A percentile compares a stretch with the other conserved stretches of the same genome.
These are phyloP conservation scores for Sanguinoderma infundibulare DNA, from an alignment of 1,284 basidiomycete genomes.

Conservation along the genomic window DNA sequence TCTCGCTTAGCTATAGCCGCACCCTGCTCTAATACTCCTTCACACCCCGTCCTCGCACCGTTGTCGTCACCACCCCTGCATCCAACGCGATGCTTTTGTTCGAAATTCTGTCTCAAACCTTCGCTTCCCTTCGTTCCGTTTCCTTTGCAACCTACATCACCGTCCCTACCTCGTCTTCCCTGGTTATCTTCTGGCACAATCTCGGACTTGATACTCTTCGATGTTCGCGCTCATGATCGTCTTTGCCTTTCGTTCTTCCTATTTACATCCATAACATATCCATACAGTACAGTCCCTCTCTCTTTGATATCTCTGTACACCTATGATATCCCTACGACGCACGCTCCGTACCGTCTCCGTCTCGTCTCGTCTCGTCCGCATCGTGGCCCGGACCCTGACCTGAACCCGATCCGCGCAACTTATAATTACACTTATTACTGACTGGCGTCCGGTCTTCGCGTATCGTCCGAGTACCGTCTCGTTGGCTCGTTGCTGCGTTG, in stretches of 20 bases:
- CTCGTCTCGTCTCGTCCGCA: constrained; percentile 12
- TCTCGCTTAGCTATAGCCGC: constrained; percentile 14
- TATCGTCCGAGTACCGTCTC: neutral
- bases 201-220: neutral
- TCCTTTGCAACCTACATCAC: constrained; percentile 10
- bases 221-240: neutral
- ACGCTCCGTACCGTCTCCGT: neutral
- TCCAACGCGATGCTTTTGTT: neutral
- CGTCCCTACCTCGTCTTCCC: neutral
- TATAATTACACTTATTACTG: constrained; percentile 3
- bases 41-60: neutral
- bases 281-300: constrained; percentile 19
- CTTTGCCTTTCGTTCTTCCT: constrained; percentile 7
- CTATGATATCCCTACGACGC: constrained; percentile 9
- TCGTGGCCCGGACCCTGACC: constrained; percentile 2
- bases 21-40: neutral
- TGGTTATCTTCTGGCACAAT: neutral
- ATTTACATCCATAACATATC: constrained; percentile 24
- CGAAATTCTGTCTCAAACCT: neutral
- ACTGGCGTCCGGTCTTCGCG: neutral
- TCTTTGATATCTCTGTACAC: constrained; percentile 17
- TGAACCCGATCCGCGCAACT: constrained; percentile 1
- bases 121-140: neutral
- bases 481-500: neutral
- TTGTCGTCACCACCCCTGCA: neutral